Conservation (phyloP, 805 yeast genomes). For the Komagataella phaffii region DNA sequence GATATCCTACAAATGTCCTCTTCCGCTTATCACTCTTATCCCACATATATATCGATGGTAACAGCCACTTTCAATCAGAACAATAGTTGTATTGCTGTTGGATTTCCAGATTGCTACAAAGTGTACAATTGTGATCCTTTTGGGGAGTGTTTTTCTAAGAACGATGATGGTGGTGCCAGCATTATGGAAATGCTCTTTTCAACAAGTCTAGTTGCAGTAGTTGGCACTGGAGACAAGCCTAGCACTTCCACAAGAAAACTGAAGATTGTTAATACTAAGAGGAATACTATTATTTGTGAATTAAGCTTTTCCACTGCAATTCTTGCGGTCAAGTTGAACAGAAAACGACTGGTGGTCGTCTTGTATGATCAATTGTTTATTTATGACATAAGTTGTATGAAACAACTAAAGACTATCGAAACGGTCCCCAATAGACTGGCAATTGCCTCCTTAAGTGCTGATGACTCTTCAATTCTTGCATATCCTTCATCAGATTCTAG, state of each 20-base stretch:
- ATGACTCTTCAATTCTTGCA: conserved; percentile 35
- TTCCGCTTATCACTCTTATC: not conserved
- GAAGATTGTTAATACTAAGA: conserved; percentile 72
- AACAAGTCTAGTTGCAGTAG: conserved; percentile 76
- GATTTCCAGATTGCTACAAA: conserved; percentile 48
- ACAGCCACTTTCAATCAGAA: conserved; percentile 75
- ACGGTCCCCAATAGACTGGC: conserved; percentile 25
- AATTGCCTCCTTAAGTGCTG: conserved; percentile 19
- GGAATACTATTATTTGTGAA: conserved; percentile 70
- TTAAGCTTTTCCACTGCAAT: conserved; percentile 73
- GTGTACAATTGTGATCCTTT: conserved; percentile 85
- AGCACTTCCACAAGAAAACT: conserved; percentile 67
- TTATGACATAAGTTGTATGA: conserved; percentile 86
- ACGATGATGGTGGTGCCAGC: conserved; percentile 41
- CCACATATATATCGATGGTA: not conserved
- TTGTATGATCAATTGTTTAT: conserved; percentile 72
- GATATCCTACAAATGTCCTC: not conserved
- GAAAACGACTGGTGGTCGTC: conserved; percentile 69
- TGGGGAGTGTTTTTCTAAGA: conserved; percentile 35
- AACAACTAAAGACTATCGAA: conserved; percentile 60
- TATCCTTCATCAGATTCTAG: conserved; percentile 33
- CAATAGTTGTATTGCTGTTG: conserved; percentile 66
- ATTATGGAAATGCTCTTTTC: conserved; percentile 84
- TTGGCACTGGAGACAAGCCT: conserved; percentile 64
- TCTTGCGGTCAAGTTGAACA: conserved; percentile 60